Percentiles rank a stretch among this genome's conserved stretches.
Evolutionary conservation across 139 green algal genomes (phyloP).

Genomic region (Tetraselmis chui): DNA sequence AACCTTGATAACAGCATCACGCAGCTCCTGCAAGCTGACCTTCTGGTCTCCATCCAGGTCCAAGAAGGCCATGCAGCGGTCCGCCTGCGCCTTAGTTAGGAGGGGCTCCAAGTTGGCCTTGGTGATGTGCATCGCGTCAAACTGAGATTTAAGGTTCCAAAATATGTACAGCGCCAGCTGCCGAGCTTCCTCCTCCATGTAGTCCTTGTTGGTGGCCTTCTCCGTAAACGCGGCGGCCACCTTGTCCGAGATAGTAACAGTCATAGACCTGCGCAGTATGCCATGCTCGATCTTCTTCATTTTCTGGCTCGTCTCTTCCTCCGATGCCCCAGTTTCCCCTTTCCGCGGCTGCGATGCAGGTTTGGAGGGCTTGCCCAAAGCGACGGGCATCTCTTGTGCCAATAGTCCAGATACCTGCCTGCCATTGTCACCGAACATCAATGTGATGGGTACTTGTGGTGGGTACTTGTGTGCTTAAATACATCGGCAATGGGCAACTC

Average conservation of each 20-base stretch:
- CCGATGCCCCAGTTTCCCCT: too few relatives aligned
- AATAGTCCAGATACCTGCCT: too few relatives aligned
- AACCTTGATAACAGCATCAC: constrained; percentile 32
- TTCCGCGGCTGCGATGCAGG: too few relatives aligned
- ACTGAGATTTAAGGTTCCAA: constrained; percentile 48
- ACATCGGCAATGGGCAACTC: too few relatives aligned
- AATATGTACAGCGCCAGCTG: constrained; percentile 55
- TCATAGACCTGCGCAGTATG: background rate
- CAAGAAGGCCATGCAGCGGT: constrained; percentile 46
- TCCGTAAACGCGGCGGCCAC: background rate
- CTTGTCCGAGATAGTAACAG: background rate
- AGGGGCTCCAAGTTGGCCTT: constrained; percentile 49
- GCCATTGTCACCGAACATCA: too few relatives aligned
- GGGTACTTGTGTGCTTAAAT: too few relatives aligned
- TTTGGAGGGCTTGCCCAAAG: too few relatives aligned
- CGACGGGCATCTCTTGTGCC: too few relatives aligned
- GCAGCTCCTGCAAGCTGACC: constrained; percentile 32
- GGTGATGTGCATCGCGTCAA: constrained; percentile 32
- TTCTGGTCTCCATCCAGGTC: constrained; percentile 44
- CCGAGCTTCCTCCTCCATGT: constrained; percentile 47
- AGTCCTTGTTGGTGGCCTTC: constrained; percentile 12
- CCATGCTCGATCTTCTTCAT: background rate
- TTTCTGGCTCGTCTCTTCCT: background rate
- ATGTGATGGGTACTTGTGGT: too few relatives aligned
- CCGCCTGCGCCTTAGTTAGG: constrained; percentile 32